Base-by-base conservation (phyloP, 805 yeast genomes). In the Saccharomycopsis sp. region DNA sequence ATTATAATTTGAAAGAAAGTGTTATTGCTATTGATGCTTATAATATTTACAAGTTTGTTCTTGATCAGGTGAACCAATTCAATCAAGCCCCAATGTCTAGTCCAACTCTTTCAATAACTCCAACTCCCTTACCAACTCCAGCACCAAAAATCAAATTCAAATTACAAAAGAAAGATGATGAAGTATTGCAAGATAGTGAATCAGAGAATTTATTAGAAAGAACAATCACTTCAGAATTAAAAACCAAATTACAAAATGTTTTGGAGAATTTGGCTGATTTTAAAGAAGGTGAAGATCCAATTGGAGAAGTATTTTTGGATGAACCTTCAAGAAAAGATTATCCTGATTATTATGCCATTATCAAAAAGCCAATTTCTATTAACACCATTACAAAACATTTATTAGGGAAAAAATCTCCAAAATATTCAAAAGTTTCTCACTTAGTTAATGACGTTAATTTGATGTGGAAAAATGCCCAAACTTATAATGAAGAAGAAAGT, bases 271-370 rank as follows among this genome's bases (percentile, higher is more conserved):
- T 49, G 10, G 45, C 53, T 19, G 49, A 34, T 3, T 40, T 37
- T 27, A 17, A 40, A 17, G 14, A 37, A 5, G 25, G 38, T 9
- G 32, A 32, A 8, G 42, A 72, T 10, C 57, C 62, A 36, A 64
- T 80, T 31, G 71, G 82, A 45, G 81, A 71, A 12, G 83, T 94
- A 1, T 88, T 87, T 55, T 56, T 81, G 62, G 82, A 77, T 25
- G 79, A 76, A 41, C 92, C 89, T 2, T 76, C 76, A 52, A 70
- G 69, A 25, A 71, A 72, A 12, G 73, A 71, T 44, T 79, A 81
- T 51, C 95, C 95, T 1, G 94, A 83, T 52, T 88, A 88, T 61
- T 79, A 79, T 59, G 69, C 73, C 47, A 63, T 82, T 5, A 77
- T 89, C 33, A 69, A 74, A 48, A 64, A 70, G 40, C 95, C 95